Conservation (phyloP, 108 stramenopile genomes). For the Phaeodactylum tricornutum region DNA sequence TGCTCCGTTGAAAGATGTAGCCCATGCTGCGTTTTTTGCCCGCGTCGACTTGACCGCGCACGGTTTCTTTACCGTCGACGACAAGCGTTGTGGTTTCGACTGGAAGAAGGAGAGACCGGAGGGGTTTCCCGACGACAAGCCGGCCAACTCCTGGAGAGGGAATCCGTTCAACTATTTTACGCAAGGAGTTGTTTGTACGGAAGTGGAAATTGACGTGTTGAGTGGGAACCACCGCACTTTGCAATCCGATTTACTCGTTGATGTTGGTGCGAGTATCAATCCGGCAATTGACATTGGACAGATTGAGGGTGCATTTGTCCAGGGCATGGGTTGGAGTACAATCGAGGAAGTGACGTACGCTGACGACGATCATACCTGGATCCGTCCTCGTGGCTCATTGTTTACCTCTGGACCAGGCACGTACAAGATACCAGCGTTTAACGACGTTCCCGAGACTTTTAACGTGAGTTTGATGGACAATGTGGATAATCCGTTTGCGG, state of each 20-base stretch:
- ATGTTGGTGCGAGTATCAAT: constrained; percentile 90
- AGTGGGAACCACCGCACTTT: constrained; percentile 81
- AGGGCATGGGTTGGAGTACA: constrained; percentile 94
- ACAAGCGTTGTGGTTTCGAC: constrained; percentile 76
- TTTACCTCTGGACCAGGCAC: constrained; percentile 92
- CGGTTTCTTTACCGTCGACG: constrained; percentile 81
- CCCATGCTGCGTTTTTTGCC: constrained; percentile 76
- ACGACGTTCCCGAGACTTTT: constrained; percentile 87
- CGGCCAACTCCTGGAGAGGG: constrained; percentile 85
- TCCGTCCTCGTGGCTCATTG: constrained; percentile 62
- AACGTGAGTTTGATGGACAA: constrained; percentile 80
- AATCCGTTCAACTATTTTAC: constrained; percentile 92
- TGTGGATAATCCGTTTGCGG: constrained; percentile 82
- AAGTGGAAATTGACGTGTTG: constrained; percentile 88
- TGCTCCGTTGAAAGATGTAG: constrained; percentile 48
- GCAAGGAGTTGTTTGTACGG: constrained; percentile 81
- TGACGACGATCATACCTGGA: constrained; percentile 90
- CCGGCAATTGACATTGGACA: constrained; percentile 95
- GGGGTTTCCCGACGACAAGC: constrained; percentile 49
- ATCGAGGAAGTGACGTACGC: constrained; percentile 88
- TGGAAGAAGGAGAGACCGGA: constrained; percentile 57
- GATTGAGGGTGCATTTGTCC: constrained; percentile 93
- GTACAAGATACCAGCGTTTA: constrained; percentile 95
- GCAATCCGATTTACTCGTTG: constrained; percentile 74
- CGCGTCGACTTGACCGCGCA: constrained; percentile 86